These are phyloP conservation scores for Cutaneotrichosporon arboriforme DNA, from an alignment of 1,284 basidiomycete species.

Conservation along the genomic window DNA sequence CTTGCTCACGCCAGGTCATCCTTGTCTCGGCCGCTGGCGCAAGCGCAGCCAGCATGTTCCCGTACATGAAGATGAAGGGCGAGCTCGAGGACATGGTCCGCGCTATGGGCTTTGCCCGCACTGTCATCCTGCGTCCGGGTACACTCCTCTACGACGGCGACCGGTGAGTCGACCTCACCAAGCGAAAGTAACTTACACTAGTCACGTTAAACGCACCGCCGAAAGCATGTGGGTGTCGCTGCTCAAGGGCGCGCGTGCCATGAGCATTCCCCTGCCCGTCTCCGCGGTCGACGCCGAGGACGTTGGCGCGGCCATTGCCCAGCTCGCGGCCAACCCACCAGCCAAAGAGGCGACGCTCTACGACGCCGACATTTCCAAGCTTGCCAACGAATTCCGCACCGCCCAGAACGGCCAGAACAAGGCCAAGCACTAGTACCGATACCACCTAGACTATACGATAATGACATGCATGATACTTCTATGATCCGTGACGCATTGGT, in stretches of 20 bases:
- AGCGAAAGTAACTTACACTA: conserved; percentile 2
- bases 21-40: conserved; percentile 38
- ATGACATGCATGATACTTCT: conserved; percentile 10
- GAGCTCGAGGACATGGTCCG: conserved; percentile 40
- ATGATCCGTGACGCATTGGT: not conserved
- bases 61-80: conserved; percentile 42
- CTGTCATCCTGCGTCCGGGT: conserved; percentile 41
- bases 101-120: conserved; percentile 30
- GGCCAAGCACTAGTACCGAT: not conserved
- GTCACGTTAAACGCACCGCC: conserved; percentile 16
- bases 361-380: conserved; percentile 27
- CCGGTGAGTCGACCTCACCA: conserved; percentile 20
- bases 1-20: conserved; percentile 28
- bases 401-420: conserved; percentile 8
- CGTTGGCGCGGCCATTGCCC: conserved; percentile 39
- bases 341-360: conserved; percentile 22
- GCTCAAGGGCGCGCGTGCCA: conserved; percentile 16
- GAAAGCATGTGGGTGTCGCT: conserved; percentile 17
- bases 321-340: conserved; percentile 30
- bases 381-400: conserved; percentile 25
- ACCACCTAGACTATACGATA: conserved; percentile 1
- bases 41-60: conserved; percentile 20
- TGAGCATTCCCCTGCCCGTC: conserved; percentile 21
- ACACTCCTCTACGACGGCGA: conserved; percentile 29
- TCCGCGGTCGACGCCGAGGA: conserved; percentile 26